Evolutionary conservation across 306 rosid genomes (phyloP).

Genomic region (Dryas drummondii): DNA sequence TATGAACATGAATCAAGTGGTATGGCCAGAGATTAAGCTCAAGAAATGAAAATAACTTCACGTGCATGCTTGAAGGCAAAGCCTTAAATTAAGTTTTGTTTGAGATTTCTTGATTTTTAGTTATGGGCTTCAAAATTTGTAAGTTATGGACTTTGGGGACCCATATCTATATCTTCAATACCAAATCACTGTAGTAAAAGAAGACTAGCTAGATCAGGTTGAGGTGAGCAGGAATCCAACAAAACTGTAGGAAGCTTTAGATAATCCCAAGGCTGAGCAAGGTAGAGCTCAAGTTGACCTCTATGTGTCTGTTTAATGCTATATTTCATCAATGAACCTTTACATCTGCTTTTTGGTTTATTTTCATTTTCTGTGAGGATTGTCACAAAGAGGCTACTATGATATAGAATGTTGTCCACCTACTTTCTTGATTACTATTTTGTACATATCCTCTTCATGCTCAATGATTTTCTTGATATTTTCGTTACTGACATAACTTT

Average conservation of each 20-base stretch:
- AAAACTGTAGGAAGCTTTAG: neutral
- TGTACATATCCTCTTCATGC: neutral
- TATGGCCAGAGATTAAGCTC: neutral
- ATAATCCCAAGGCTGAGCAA: neutral
- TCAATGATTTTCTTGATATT: neutral
- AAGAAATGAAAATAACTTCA: neutral
- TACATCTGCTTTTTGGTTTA: neutral
- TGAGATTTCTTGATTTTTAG: neutral
- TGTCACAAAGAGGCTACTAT: neutral
- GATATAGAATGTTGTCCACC: neutral
- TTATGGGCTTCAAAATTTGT: neutral
- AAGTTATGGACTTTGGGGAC: neutral
- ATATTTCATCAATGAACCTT: neutral
- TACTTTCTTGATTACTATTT: neutral
- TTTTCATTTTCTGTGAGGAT: neutral
- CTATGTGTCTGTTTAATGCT: neutral
- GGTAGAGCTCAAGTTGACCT: conserved; percentile 2
- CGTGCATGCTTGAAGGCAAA: neutral
- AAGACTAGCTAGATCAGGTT: neutral
- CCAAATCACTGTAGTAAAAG: neutral
- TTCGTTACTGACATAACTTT: neutral
- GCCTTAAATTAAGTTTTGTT: neutral
- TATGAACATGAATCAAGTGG: neutral
- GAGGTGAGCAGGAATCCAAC: conserved; percentile 3
- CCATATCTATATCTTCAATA: neutral